These are phyloP conservation scores for Candolleomyces efflorescens DNA, from an alignment of 768 basidiomycete species.

Conservation along the genomic window DNA sequence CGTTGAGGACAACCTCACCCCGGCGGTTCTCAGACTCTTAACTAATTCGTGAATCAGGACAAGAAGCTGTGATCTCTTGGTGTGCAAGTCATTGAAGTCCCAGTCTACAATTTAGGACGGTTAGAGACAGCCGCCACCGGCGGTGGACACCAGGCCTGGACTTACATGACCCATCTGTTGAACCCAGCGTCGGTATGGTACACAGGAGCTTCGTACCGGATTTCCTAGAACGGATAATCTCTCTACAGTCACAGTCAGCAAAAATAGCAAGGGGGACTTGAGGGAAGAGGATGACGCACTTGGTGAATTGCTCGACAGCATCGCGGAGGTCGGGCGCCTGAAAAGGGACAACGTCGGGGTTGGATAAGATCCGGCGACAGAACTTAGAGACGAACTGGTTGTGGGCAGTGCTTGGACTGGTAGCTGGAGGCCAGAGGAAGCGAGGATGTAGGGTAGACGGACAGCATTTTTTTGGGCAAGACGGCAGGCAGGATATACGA, in stretches of 20 bases:
- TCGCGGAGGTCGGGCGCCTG: conserved; percentile 51
- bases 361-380: background rate
- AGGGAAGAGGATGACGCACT: conserved; percentile 36
- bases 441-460: conserved; percentile 18
- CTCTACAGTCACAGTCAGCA: conserved; percentile 26
- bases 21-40: conserved; percentile 53
- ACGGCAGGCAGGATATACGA: background rate
- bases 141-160: background rate
- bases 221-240: conserved; percentile 43
- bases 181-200: conserved; percentile 63
- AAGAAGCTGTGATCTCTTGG: conserved; percentile 57
- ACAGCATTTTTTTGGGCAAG: conserved; percentile 18
- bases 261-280: background rate
- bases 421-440: conserved; percentile 10
- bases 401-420: conserved; percentile 17
- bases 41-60: conserved; percentile 62
- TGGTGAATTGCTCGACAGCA: conserved; percentile 58
- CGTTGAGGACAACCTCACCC: conserved; percentile 37
- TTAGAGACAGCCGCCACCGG: background rate
- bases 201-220: conserved; percentile 55
- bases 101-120: conserved; percentile 33
- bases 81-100: conserved; percentile 67
- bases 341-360: background rate
- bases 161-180: conserved; percentile 56
- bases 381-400: conserved; percentile 1